phyloP scores from a whole-genome alignment of 306 rosid species.

The Fagus crenata region DNA sequence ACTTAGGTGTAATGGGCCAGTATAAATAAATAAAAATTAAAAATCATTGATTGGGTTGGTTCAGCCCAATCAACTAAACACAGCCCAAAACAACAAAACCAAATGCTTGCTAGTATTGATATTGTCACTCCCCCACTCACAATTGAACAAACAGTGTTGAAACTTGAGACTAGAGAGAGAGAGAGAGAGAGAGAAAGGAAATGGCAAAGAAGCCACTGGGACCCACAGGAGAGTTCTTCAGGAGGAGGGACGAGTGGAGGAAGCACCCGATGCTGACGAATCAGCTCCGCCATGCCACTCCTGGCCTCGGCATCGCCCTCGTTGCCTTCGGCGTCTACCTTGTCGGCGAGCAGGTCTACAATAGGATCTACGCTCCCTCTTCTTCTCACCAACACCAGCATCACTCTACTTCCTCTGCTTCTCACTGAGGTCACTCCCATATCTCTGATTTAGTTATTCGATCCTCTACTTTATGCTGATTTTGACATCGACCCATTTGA shows the following conservation, averaged over 20 bases:
- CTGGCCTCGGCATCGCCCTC: slow-evolving; percentile 87
- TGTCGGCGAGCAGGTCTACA: slow-evolving; percentile 79
- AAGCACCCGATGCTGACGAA: slow-evolving; percentile 80
- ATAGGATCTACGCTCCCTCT: slow-evolving; percentile 47
- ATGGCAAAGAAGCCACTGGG: slow-evolving; percentile 55
- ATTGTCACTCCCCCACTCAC: background rate
- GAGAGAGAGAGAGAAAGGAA: background rate
- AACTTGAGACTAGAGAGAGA: background rate
- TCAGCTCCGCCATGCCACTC: slow-evolving; percentile 88
- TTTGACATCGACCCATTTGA: background rate
- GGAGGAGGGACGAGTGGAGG: slow-evolving; percentile 94
- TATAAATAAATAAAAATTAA: no score
- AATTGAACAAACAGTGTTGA: background rate
- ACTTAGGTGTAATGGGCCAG: no score
- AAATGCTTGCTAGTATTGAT: no score
- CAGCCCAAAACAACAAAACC: no score
- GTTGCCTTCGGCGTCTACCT: slow-evolving; percentile 90
- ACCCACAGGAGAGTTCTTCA: slow-evolving; percentile 77
- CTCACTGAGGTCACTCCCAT: slow-evolving; percentile 33
- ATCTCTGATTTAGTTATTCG: background rate
- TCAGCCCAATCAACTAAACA: no score
- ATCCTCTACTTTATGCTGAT: background rate
- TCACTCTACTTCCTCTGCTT: slow-evolving; percentile 32
- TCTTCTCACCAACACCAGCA: slow-evolving; percentile 34
- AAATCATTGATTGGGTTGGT: no score